Evolutionary conservation across 441 rosid species (phyloP), one percentile per base, ranked within the genome.

Genomic region (Erodium chrysanthum): DNA sequence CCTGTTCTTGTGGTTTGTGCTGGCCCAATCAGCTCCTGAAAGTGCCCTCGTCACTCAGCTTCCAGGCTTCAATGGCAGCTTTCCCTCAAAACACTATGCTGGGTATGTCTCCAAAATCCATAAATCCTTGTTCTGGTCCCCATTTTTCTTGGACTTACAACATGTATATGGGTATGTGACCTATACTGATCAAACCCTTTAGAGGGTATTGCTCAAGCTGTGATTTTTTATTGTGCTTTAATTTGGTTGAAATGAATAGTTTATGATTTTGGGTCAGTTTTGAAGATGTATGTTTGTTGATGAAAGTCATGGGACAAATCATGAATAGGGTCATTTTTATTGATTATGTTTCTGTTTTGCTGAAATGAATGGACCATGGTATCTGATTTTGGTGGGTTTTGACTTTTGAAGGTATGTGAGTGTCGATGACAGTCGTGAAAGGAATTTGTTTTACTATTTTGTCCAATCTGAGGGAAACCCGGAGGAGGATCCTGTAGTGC

Each of bases 51-150:
- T 92, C 52, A 78, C 84, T 73, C 80, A 80, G n/a, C 72, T 92
- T 78, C 94, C 95, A 50, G 94, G 96, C 22, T 88, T 89, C 75
- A 70, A 76, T 65, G 87, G 82, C 70, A 70, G 75, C 64, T 70
- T 89, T 35, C 91, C 92, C 75, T 92, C 97, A 15, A 86, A 92
- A 61, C 96, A 92, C 75, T 84, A 92, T 83, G 81, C 96, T 67
- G 96, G 97, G 96, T 92, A 80, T 7, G 37, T 10, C 37, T 64
- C n/a, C 1, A 35, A 14, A 64, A 8, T 18, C 67, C 67, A 10
- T 21, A 14, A 27, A 27, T 64, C 50, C 10, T 35, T 50, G 58
- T 15, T 50, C 21, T 17, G 2, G 9, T 50, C n/a, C 58, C 21
- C 21, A 50, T 50, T 15, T 50, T 50, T 9, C 5, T 50, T 21